Evolutionary conservation across 179 eudicot genomes (phyloP).

Genomic region (Camellia oleifera): DNA sequence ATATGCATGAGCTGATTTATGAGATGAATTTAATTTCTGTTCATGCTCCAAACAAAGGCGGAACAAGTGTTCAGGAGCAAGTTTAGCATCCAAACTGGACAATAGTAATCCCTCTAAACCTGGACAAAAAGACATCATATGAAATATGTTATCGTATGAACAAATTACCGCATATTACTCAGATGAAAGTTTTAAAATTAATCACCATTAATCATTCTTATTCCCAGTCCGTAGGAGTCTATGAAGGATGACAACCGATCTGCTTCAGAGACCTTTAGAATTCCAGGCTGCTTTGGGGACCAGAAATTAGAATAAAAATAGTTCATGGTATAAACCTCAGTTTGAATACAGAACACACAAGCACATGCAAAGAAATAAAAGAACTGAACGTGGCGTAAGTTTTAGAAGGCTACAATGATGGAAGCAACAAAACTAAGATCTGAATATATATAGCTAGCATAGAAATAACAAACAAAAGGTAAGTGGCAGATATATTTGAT

Average conservation of each 20-base stretch:
- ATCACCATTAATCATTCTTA: constrained; percentile 56
- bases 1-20: constrained; percentile 32
- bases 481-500: not conserved
- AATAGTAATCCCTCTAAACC: constrained; percentile 54
- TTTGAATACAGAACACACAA: not conserved
- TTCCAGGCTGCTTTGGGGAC: constrained; percentile 54
- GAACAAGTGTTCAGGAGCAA: constrained; percentile 73
- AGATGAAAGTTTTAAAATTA: not conserved
- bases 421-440: not conserved
- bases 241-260: constrained; percentile 54
- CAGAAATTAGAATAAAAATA: not conserved
- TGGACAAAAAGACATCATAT: constrained; percentile 30
- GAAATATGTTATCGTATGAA: not conserved
- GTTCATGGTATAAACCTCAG: constrained; percentile 1
- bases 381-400: not conserved
- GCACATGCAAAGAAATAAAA: not conserved
- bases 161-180: not conserved
- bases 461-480: no score
- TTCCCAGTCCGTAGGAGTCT: constrained; percentile 73
- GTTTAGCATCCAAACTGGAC: constrained; percentile 59
- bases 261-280: constrained; percentile 50
- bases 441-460: no score
- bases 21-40: constrained; percentile 34
- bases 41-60: constrained; percentile 84
- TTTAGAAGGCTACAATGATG: not conserved